These are phyloP conservation scores for Dictyostelium citrinum DNA, from an alignment of 78 protist genomes.

Conservation along the genomic window DNA sequence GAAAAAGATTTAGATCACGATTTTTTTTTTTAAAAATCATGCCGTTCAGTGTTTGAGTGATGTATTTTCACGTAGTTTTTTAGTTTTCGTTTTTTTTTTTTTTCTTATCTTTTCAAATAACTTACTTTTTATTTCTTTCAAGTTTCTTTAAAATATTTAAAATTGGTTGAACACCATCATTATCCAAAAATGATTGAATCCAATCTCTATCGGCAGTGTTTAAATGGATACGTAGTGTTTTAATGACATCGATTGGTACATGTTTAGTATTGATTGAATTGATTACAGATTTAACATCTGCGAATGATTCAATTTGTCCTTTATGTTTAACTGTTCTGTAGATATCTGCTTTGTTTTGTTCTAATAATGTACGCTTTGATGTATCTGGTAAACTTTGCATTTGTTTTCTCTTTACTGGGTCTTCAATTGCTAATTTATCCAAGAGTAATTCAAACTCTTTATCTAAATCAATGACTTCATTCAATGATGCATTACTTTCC, in stretches of 20 bases:
- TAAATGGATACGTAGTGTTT: slow-evolving; percentile 50
- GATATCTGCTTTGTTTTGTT: slow-evolving; percentile 41
- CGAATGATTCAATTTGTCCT: not conserved
- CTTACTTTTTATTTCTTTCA: slow-evolving; percentile 17
- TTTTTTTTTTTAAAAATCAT: no score
- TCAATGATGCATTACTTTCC: not conserved
- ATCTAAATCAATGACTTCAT: not conserved
- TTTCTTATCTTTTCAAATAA: not conserved
- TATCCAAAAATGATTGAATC: slow-evolving; percentile 32
- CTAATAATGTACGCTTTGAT: slow-evolving; percentile 24
- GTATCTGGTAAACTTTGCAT: slow-evolving; percentile 29
- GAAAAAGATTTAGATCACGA: no score
- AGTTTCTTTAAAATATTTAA: slow-evolving; percentile 15
- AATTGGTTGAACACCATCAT: slow-evolving; percentile 64
- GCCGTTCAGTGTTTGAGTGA: no score
- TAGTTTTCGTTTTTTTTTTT: not conserved
- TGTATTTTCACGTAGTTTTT: no score
- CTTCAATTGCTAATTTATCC: slow-evolving; percentile 47
- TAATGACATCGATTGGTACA: slow-evolving; percentile 15
- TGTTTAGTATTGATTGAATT: not conserved
- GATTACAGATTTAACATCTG: slow-evolving; percentile 52
- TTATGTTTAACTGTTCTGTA: not conserved
- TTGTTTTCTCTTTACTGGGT: slow-evolving; percentile 46
- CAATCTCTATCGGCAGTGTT: slow-evolving; percentile 38
- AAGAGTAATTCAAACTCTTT: slow-evolving; percentile 49